Conservation (phyloP, 2,329 filamentous ascomycete genomes). For the Leptographium radiaticola region DNA sequence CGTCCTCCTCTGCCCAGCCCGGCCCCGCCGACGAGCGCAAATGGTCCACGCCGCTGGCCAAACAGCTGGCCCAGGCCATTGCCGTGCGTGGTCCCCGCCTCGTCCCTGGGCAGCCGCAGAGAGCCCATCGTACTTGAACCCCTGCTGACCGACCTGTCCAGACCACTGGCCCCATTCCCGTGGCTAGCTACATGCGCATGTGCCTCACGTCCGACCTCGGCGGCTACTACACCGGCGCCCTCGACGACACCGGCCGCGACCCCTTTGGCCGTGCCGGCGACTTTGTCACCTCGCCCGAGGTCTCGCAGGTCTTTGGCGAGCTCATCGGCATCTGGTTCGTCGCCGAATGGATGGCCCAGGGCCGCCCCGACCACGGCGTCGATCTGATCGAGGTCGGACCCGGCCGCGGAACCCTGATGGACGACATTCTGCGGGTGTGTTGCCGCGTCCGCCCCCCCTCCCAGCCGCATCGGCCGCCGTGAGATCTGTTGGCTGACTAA, state of each 20-base stretch:
- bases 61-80: conserved; percentile 76
- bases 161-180: conserved; percentile 76
- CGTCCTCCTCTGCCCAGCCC: conserved; percentile 16
- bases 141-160: conserved; percentile 10
- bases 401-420: conserved; percentile 90
- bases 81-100: conserved; percentile 38
- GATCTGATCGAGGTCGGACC: conserved; percentile 91
- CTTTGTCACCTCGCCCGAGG: conserved; percentile 94
- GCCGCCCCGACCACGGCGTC: conserved; percentile 56
- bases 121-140: neutral
- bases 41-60: conserved; percentile 90
- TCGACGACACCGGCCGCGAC: conserved; percentile 50
- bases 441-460: too few relatives aligned
- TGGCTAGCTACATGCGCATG: conserved; percentile 97
- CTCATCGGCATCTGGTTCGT: conserved; percentile 90
- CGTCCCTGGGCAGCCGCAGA: too few relatives aligned
- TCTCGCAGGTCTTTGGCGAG: conserved; percentile 94
- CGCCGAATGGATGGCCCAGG: conserved; percentile 92
- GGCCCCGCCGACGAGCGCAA: conserved; percentile 32
- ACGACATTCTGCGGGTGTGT: conserved; percentile 78
- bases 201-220: conserved; percentile 83
- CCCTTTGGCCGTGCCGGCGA: conserved; percentile 91
- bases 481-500: neutral
- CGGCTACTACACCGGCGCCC: conserved; percentile 81
- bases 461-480: too few relatives aligned